Base-by-base conservation (phyloP, 345 rosid genomes). In the Heritiera littoralis region DNA sequence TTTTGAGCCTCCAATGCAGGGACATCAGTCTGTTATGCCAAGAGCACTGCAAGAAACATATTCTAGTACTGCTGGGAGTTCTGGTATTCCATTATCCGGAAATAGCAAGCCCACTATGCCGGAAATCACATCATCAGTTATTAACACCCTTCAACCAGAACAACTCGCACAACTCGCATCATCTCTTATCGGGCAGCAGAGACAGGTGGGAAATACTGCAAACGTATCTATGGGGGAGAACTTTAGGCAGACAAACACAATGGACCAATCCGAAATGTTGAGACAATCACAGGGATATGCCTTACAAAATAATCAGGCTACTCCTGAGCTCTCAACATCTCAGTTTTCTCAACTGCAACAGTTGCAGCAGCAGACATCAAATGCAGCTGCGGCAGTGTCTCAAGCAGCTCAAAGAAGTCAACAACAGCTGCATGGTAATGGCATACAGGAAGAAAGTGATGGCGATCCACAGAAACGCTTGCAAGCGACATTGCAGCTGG, bases 401-500 rank as follows among this genome's bases (percentile, higher is more conserved):
- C 58, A 54, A 54, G 58, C 43, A n/a, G 66, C 38, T 70, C 85
- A 82, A 77, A 73, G 77, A 30, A 76, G 66, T 82, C 91, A 83
- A 76, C 89, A 83, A 76, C 89, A 74, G 72, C 76, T 70, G 59
- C 89, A 86, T 72, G 84, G 71, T 79, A 61, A 78, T n/a, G 81
- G 83, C 58, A 43, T 70, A 15, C 89, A 86, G 72, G 93, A 86
- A 80, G 94, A 90, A 60, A 88, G 81, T 3, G 98, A 94, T 51
- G 89, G 79, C 51, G 94, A 92, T 86, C 97, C 98, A 3, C 95
- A 95, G 84, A 90, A 93, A 79, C 95, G 98, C 43, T 86, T 92
- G 74, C 95, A 95, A 83, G 99, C 97, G 65, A 95, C 99, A 55
- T 85, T 95, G 66, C 94, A 93, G 81, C 90, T 95, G 17, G 30